These are phyloP conservation scores for Hsuehochloa calcarea DNA, from an alignment of 176 grass and related monocot species.

Conservation along the genomic window DNA sequence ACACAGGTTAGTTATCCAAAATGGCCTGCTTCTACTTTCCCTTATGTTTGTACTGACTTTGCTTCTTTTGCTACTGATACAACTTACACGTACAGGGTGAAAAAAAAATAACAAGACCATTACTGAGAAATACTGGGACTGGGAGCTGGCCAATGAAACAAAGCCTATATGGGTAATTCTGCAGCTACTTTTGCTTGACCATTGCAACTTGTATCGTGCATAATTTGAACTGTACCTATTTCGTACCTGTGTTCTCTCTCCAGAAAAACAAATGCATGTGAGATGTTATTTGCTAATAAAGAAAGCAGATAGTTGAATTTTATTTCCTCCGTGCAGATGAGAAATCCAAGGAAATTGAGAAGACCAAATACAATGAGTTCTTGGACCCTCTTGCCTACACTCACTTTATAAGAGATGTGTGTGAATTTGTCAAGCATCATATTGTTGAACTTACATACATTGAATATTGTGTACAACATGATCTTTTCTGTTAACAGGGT, in stretches of 20 bases:
- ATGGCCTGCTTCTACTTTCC: background rate
- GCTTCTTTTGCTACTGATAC: background rate
- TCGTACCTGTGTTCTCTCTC: background rate
- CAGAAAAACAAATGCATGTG: background rate
- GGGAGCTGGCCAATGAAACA: constrained; percentile 84
- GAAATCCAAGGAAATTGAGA: constrained; percentile 64
- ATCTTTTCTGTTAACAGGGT: constrained; percentile 46
- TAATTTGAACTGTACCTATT: background rate
- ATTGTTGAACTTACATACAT: background rate
- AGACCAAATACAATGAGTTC: constrained; percentile 75
- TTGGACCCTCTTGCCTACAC: constrained; percentile 71
- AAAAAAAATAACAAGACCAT: constrained; percentile 66
- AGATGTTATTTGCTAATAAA: background rate
- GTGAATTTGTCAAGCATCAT: background rate
- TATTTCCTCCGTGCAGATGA: constrained; percentile 50
- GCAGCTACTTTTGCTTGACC: background rate
- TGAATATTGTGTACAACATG: background rate
- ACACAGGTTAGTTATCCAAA: constrained; percentile 34
- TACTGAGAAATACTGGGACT: constrained; percentile 92
- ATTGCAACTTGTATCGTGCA: background rate
- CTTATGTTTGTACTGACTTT: background rate
- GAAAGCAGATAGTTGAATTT: constrained; percentile 13
- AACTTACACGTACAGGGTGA: constrained; percentile 48
- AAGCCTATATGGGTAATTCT: constrained; percentile 81
- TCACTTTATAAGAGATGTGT: constrained; percentile 51